Evolutionary conservation across 179 eudicot species (phyloP), one percentile per base, ranked within the genome.

Genomic region (Gypsophila paniculata): DNA sequence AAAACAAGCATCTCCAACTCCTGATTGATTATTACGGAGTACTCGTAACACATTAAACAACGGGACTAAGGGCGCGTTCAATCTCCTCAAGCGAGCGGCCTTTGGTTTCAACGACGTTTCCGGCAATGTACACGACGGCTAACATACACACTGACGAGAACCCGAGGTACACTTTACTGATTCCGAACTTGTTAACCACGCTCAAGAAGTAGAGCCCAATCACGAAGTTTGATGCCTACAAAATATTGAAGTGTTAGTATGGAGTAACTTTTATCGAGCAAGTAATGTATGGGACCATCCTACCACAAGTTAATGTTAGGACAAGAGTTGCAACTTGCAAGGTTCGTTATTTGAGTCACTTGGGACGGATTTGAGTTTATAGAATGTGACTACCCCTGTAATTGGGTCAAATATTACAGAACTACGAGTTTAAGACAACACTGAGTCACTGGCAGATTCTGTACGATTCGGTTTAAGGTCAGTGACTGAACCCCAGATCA

Each of bases 41-140:
- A 36, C 42, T 36, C 42, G 7, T 42, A 26, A 72, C 66, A 22
- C 6, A 21, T 86, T 78, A 86, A 74, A 78, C 74, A 72, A 86
- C 84, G 4, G 91, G 85, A 72, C 65, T 89, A 38, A 93, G 85
- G 72, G 84, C 93, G 9, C 83, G 93, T 77, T 93, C 96, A 2
- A 93, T 93, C 74, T 93, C 98, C 84, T 93, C 98, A 25, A 93
- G 73, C 3, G 98, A 91, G 29, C 89, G 84, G 60, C 98, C 98
- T 86, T 93, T 93, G 57, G 98, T 93, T 78, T 93, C 98, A 34
- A 93, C 97, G 22, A 93, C 93, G 19, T 87, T 93, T 60, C 84
- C 84, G 51, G 83, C 84, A 76, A 89, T 86, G 81, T 91, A 93
- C 79, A 86, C 19, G 36, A 86, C 89, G 60, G 97, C 98, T 29